Base-by-base conservation (phyloP, 129 eudicot species). In the Chrysanthemum seticuspe region DNA sequence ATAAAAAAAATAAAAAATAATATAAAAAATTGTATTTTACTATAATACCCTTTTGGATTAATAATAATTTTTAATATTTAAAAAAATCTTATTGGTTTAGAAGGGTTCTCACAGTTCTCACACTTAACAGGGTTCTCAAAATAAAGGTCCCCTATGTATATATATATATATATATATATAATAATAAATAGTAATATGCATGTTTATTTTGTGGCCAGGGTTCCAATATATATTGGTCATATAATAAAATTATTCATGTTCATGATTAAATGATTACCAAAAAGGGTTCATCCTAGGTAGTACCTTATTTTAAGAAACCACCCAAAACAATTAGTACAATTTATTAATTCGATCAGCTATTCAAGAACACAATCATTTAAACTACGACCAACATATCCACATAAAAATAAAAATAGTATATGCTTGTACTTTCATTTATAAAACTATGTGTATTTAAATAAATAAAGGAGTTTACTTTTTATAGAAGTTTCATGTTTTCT, bases 251-350 rank as follows among this genome's bases (percentile, higher is more conserved):
- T 69, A 16, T n/a, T n/a, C n/a, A n/a, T n/a, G n/a, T 60, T 61
- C 31, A 51, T 51, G 77, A 74, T 63, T 74, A 62, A 62, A 74
- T 76, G 56, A 61, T 76, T 76, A 52, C 81, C 51, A 52, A 76
- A 68, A 69, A 51, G 70, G 64, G 16, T 61, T 68, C 70, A 76
- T 68, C 81, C 81, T 34, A 76, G 81, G 81, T 76, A 60, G 80
- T 59, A 69, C 63, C 75, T 76, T 76, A 47, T 60, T 68, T 29
- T 71, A 69, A 59, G 47, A 69, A 68, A 13, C 58, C 49, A 76
- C n/a, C 51, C 66, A 29, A 27, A 62, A 62, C 68, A 68, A 44
- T 67, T 68, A n/a, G n/a, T n/a, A 68, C 27, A 48, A n/a, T 57
- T 49, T 18, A 50, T 76, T 18, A n/a, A 59, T 31, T 50, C 13